Base-by-base conservation (phyloP, 2,329 filamentous ascomycete genomes). In the Neobulgaria alba region DNA sequence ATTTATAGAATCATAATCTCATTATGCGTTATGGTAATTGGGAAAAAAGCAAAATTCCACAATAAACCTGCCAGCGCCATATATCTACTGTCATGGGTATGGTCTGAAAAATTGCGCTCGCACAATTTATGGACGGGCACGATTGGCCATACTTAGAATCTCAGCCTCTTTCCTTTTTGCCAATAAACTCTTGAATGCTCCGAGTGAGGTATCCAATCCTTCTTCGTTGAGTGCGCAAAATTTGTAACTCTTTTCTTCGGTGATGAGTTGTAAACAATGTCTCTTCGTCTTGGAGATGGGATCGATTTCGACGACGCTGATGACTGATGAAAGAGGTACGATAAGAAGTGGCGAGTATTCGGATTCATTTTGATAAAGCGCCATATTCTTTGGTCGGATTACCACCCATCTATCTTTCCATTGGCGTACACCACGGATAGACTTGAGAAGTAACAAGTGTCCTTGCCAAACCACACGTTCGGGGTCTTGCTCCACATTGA, bases 331-430 rank as follows among this genome's bases (percentile, higher is more conserved):
- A 54, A 96, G 77, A 3, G 84, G 78, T 23, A 95, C 68, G 53
- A 98, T 84, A 53, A 88, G 81, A 47, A 84, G 72, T 1, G 89
- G 86, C 10, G 84, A 82, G 61, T 96, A 96, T 64, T 98, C 92
- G 49, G 79, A 71, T 48, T 93, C 85, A 57, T 93, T 83, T 63
- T 95, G 95, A 71, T 98, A 98, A 18, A 96, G 74, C 12, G 87
- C 84, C 21, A 98, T 68, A 48, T 85, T 88, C 38, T 83, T 80
- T 1, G 86, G 82, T 21, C 92, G 84, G 38, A 98, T 72, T 0
- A 96, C 92, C 10, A 83, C 84, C 92, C 92, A 96, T 44, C 88
- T 73, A 54, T 87, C 82, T 68, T 95, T 95, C 92, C 92, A 98
- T 57, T 94, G 85, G 34, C 84, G 79, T 15, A 98, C 77, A 7